Evolutionary conservation across 2,329 filamentous ascomycete genomes (phyloP).

Genomic region (Macrophomina pseudophaseolina): DNA sequence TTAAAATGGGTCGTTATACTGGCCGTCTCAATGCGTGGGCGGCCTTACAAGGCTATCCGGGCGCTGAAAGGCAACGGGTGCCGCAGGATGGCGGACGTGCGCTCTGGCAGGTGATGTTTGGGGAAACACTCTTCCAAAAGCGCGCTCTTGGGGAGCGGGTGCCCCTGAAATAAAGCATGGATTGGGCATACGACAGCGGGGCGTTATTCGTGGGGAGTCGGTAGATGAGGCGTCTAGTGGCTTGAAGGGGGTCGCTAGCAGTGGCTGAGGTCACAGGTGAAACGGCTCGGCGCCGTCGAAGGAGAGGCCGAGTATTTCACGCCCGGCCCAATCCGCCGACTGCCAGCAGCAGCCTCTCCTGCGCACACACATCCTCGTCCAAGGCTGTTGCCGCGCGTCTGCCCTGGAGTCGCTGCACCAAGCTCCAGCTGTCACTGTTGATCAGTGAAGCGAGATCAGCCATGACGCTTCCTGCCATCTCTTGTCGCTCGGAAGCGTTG

Average conservation of each 20-base stretch:
- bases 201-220: not conserved
- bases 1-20: not conserved
- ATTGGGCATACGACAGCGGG: not conserved
- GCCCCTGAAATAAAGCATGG: slow-evolving; percentile 7
- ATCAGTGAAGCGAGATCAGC: slow-evolving; percentile 10
- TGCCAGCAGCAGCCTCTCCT: too few relatives aligned
- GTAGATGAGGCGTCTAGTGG: slow-evolving; percentile 1
- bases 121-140: not conserved
- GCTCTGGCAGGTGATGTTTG: not conserved
- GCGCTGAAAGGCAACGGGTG: not conserved
- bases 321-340: not conserved
- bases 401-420: not conserved
- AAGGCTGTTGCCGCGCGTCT: slow-evolving; percentile 4
- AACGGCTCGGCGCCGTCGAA: slow-evolving; percentile 1
- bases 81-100: slow-evolving; percentile 1
- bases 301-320: not conserved
- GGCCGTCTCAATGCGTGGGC: not conserved
- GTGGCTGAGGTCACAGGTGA: slow-evolving; percentile 10
- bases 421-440: not conserved
- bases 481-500: not conserved
- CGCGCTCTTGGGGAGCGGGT: not conserved
- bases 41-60: not conserved
- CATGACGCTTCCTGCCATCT: not conserved
- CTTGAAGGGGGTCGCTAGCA: not conserved
- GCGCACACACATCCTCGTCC: too few relatives aligned